Base-by-base conservation (phyloP, 805 yeast species). In the Scheffersomyces ergatensis region DNA sequence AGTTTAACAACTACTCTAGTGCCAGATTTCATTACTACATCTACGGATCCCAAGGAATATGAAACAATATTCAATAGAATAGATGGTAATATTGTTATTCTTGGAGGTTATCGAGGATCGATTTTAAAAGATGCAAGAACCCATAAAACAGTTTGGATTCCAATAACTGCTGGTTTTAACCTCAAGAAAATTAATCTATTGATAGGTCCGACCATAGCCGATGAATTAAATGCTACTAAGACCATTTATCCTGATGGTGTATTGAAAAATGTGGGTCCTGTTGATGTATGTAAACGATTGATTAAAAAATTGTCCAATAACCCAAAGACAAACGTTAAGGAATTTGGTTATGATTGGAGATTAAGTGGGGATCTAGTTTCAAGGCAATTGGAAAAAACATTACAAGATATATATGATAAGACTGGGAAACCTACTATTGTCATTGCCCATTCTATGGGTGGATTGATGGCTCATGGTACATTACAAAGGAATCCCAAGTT, bases 311-410 rank as follows among this genome's bases (percentile, higher is more conserved):
- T 90, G 26, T 42, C 43, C 12, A 49, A 67, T 6, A 82, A 81
- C 50, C 82, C 85, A 2, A 78, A 77, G 11, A 75, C 84, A 3
- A 74, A 63, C 13, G 80, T 87, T 5, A 77, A 78, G 40, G 83
- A 84, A 42, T 90, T 83, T 63, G 95, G 96, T n/a, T 90, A 89
- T 60, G 97, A 90, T 65, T 90, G 97, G 97, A 75, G 97, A 52
- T 61, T 89, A 5, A 80, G 90, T 5, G 72, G 80, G 2, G 85
- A 80, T 32, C 58, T 80, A 4, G 64, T 73, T 15, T 67, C 85
- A 11, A 56, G 63, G 5, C 72, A 80, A 45, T 64, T 90, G n/a
- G 63, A 62, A 25, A 60, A 70, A n/a, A 71, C 70, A 36, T 58
- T 87, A 13, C 50, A 51, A 15, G 54, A 67, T 5, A 63, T 88